Evolutionary conservation across 257 asterid genomes (phyloP).

Genomic region (Phtheirospermum japonicum): DNA sequence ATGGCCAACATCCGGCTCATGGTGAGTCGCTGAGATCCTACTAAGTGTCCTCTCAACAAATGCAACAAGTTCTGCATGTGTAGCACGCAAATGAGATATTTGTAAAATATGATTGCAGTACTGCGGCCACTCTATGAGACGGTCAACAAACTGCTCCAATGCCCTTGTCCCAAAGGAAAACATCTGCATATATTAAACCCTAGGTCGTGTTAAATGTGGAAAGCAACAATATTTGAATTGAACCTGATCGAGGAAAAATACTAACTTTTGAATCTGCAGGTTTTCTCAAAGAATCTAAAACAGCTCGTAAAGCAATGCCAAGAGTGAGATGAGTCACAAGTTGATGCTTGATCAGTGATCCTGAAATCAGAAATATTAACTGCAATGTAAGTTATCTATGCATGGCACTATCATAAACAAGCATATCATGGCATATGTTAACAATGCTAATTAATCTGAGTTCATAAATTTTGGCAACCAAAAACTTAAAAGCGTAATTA

Average conservation of each 20-base stretch:
- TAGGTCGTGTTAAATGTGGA: slow-evolving; percentile 24
- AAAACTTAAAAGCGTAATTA: slow-evolving; percentile 2
- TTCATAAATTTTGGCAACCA: slow-evolving; percentile 12
- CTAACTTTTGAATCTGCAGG: slow-evolving; percentile 87
- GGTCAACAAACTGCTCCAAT: slow-evolving; percentile 89
- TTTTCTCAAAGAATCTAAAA: slow-evolving; percentile 90
- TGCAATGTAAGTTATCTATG: slow-evolving; percentile 3
- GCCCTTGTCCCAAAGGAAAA: slow-evolving; percentile 90
- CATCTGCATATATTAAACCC: slow-evolving; percentile 55
- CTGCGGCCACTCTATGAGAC: slow-evolving; percentile 96
- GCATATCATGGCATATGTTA: slow-evolving; percentile 11
- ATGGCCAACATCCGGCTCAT: slow-evolving; percentile 59
- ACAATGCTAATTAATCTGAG: neutral
- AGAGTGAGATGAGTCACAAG: slow-evolving; percentile 89
- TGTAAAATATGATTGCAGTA: slow-evolving; percentile 94
- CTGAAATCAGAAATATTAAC: slow-evolving; percentile 42
- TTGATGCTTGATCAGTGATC: slow-evolving; percentile 87
- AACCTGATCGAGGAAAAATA: slow-evolving; percentile 14
- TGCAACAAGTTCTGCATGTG: slow-evolving; percentile 64
- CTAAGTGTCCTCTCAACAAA: slow-evolving; percentile 72
- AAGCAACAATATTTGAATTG: slow-evolving; percentile 12
- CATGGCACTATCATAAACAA: slow-evolving; percentile 3
- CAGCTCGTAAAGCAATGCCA: slow-evolving; percentile 94
- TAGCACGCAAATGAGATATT: slow-evolving; percentile 87
- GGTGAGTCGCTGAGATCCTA: slow-evolving; percentile 60